Conservation (phyloP, 257 asterid species). For the Eustoma russellianum region DNA sequence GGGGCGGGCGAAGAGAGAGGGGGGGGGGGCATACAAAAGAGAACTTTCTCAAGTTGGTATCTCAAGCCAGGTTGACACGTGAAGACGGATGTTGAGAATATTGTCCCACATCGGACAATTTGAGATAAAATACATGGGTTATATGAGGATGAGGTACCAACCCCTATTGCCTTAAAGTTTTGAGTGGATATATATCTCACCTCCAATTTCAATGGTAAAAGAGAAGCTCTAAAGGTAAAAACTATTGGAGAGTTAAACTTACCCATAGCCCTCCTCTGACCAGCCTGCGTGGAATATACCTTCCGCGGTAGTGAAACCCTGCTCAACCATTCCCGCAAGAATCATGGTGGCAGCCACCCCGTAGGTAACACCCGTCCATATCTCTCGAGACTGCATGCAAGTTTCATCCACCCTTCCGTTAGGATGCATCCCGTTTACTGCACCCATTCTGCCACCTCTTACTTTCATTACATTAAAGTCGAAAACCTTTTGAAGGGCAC, state of each 20-base stretch:
- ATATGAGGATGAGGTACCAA: too few relatives aligned
- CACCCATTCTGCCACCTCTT: conserved; percentile 86
- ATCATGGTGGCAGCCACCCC: conserved; percentile 93
- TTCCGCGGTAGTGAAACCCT: conserved; percentile 82
- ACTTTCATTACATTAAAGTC: conserved; percentile 89
- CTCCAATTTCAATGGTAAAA: too few relatives aligned
- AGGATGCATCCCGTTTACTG: conserved; percentile 97
- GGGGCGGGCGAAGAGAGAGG: not conserved
- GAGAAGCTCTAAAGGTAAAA: too few relatives aligned
- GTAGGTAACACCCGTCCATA: conserved; percentile 95
- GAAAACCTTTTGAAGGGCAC: conserved; percentile 71
- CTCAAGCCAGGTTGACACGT: too few relatives aligned
- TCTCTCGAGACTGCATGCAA: conserved; percentile 98
- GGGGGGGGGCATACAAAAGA: not conserved
- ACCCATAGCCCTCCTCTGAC: conserved; percentile 99
- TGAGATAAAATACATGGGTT: too few relatives aligned
- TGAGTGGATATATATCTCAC: too few relatives aligned
- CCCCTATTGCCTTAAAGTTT: too few relatives aligned
- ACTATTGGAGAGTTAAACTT: conserved; percentile 9
- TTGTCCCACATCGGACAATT: too few relatives aligned
- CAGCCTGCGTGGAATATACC: conserved; percentile 94
- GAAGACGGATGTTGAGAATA: too few relatives aligned
- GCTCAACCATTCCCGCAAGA: conserved; percentile 94
- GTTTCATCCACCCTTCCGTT: conserved; percentile 92
- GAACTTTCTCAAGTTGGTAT: not conserved